phyloP scores from a whole-genome alignment of 768 basidiomycete species.

The Suillus weaverae region DNA sequence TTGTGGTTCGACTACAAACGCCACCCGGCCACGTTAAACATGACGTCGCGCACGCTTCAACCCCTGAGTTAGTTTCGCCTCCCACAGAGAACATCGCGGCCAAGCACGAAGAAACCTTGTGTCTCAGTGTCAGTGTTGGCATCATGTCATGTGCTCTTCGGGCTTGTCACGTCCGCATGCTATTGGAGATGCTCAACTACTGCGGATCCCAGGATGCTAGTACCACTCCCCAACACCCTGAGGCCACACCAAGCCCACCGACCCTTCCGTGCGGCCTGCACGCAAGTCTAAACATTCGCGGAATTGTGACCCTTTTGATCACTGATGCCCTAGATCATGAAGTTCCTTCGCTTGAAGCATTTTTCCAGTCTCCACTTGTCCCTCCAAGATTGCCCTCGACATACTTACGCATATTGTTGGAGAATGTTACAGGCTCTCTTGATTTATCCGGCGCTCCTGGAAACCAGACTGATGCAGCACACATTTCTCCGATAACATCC shows the following conservation, averaged over 20 bases:
- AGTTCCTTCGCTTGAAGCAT: slow-evolving; percentile 31
- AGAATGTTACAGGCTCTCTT: slow-evolving; percentile 30
- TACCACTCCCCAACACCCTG: slow-evolving; percentile 10
- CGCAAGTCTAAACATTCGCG: slow-evolving; percentile 37
- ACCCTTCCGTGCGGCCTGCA: slow-evolving; percentile 32
- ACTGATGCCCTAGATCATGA: slow-evolving; percentile 25
- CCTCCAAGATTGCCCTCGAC: slow-evolving; percentile 51
- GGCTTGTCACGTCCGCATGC: slow-evolving; percentile 54
- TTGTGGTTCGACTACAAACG: slow-evolving; percentile 55
- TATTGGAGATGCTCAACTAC: slow-evolving; percentile 44
- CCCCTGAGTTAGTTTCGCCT: slow-evolving; percentile 10
- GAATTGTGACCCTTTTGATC: slow-evolving; percentile 50
- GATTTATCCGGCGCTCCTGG: slow-evolving; percentile 17
- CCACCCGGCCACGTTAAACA: slow-evolving; percentile 32
- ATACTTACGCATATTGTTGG: slow-evolving; percentile 56
- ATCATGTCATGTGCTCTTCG: slow-evolving; percentile 54
- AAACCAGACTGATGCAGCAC: slow-evolving; percentile 9
- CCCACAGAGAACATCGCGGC: not conserved
- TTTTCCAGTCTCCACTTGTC: slow-evolving; percentile 59
- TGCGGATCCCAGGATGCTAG: slow-evolving; percentile 21
- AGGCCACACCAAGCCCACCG: slow-evolving; percentile 16
- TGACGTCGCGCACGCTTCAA: slow-evolving; percentile 9
- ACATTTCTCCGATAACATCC: slow-evolving; percentile 5
- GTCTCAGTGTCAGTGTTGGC: slow-evolving; percentile 46
- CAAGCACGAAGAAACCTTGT: slow-evolving; percentile 32